These are phyloP conservation scores for Cerrena zonata DNA, from an alignment of 1,284 basidiomycete genomes.

Conservation along the genomic window DNA sequence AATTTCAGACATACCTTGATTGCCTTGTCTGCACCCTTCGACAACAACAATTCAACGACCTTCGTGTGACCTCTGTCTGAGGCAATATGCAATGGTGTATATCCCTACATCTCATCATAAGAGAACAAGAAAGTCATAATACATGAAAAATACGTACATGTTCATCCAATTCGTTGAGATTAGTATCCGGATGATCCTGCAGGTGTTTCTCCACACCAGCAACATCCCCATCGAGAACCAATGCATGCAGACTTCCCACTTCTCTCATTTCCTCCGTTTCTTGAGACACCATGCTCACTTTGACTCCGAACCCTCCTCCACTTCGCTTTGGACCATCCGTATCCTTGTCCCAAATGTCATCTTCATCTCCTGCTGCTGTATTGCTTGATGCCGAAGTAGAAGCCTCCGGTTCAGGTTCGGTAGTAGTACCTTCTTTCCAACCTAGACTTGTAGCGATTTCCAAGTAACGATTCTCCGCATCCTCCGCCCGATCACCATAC, in stretches of 20 bases:
- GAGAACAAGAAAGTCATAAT: background rate
- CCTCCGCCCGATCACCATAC: slow-evolving; percentile 36
- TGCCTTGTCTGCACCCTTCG: slow-evolving; percentile 55
- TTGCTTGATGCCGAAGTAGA: too few relatives aligned
- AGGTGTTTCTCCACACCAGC: slow-evolving; percentile 44
- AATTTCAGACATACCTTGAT: slow-evolving; percentile 52
- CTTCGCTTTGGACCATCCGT: slow-evolving; percentile 16
- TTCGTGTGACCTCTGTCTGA: slow-evolving; percentile 69
- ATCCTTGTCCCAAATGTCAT: slow-evolving; percentile 24
- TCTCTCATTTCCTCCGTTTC: slow-evolving; percentile 34
- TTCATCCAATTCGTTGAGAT: slow-evolving; percentile 49
- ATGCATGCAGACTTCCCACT: slow-evolving; percentile 49
- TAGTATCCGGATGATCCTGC: slow-evolving; percentile 30
- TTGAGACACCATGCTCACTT: slow-evolving; percentile 56
- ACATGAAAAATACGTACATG: slow-evolving; percentile 48
- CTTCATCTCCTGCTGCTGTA: too few relatives aligned
- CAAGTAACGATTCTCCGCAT: slow-evolving; percentile 61
- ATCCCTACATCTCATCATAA: slow-evolving; percentile 51
- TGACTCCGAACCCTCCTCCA: slow-evolving; percentile 49
- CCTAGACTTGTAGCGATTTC: slow-evolving; percentile 64
- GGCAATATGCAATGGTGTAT: slow-evolving; percentile 80
- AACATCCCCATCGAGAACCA: slow-evolving; percentile 56
- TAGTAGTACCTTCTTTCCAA: slow-evolving; percentile 46
- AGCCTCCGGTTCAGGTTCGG: slow-evolving; percentile 3
- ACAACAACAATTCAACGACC: slow-evolving; percentile 56